These are phyloP conservation scores for Trichoderma guizhouense DNA, from an alignment of 2,329 filamentous ascomycete species.

Conservation along the genomic window DNA sequence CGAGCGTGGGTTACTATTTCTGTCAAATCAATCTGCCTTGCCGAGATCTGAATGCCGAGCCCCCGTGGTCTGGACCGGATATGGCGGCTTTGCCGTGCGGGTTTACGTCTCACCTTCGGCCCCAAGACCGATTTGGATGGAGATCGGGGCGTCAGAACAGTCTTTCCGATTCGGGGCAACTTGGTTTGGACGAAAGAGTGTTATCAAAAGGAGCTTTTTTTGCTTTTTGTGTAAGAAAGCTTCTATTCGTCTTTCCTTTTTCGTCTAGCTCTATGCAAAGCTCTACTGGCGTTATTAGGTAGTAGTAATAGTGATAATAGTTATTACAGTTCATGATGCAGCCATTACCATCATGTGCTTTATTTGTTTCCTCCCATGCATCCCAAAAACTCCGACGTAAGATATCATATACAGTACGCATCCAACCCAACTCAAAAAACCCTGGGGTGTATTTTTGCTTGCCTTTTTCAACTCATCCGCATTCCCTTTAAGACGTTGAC, in stretches of 20 bases:
- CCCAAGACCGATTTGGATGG: neutral
- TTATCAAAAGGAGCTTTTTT: neutral
- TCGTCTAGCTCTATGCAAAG: constrained; percentile 15
- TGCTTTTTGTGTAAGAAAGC: neutral
- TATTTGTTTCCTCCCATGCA: constrained; percentile 5
- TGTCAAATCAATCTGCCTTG: neutral
- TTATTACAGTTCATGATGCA: constrained; percentile 14
- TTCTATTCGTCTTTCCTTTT: neutral
- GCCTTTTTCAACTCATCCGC: neutral
- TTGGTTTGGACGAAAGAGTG: neutral
- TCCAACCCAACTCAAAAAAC: constrained; percentile 50
- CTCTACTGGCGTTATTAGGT: constrained; percentile 10
- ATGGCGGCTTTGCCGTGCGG: constrained; percentile 1
- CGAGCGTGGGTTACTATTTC: neutral
- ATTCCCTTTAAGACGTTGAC: neutral
- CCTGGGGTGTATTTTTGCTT: constrained; percentile 40
- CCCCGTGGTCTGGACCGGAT: constrained; percentile 5
- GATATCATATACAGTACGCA: constrained; percentile 13
- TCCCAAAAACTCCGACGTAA: constrained; percentile 17
- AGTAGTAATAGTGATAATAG: constrained; percentile 3
- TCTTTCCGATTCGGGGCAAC: constrained; percentile 6
- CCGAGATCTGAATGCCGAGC: constrained; percentile 5
- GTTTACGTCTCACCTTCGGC: constrained; percentile 8
- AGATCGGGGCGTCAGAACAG: neutral
- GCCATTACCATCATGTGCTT: constrained; percentile 12